Conservation (phyloP, 257 asterid genomes). For the Gentiana macrophylla region DNA sequence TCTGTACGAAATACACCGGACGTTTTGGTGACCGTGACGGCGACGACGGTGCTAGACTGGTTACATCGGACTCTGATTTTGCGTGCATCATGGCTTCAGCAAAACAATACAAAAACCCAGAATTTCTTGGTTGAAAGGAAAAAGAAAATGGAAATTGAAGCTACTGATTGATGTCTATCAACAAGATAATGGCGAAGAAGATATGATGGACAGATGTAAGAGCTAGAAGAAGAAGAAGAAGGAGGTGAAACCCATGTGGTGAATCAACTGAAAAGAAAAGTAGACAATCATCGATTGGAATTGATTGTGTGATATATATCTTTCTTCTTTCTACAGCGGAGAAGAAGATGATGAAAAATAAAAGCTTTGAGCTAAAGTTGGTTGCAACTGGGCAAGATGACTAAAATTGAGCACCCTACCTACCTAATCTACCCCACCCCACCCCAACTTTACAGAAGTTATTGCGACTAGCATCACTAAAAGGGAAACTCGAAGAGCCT, state of each 20-base stretch:
- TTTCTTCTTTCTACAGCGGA: neutral
- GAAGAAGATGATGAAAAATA: neutral
- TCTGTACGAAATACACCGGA: slow-evolving; percentile 80
- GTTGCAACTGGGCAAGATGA: neutral
- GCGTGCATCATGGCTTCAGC: slow-evolving; percentile 43
- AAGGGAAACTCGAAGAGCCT: too few species aligned
- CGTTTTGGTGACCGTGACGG: slow-evolving; percentile 91
- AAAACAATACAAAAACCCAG: neutral
- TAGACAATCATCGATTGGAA: neutral
- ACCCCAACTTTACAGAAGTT: neutral
- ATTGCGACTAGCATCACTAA: too few species aligned
- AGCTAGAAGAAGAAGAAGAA: neutral
- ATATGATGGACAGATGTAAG: neutral
- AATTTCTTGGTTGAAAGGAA: neutral
- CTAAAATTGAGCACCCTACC: neutral
- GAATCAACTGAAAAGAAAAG: slow-evolving; percentile 4
- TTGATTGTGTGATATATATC: neutral
- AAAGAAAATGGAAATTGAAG: neutral
- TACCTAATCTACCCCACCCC: neutral
- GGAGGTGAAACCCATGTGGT: slow-evolving; percentile 1
- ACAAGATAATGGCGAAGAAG: too few species aligned
- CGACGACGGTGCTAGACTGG: slow-evolving; percentile 90
- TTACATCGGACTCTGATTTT: slow-evolving; percentile 90
- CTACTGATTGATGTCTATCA: too few species aligned
- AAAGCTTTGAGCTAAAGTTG: neutral